Percentiles rank a stretch among this genome's conserved stretches.
These are phyloP conservation scores for Tubosaeta brunneosetosa DNA, from an alignment of 768 basidiomycete species.

Conservation along the genomic window DNA sequence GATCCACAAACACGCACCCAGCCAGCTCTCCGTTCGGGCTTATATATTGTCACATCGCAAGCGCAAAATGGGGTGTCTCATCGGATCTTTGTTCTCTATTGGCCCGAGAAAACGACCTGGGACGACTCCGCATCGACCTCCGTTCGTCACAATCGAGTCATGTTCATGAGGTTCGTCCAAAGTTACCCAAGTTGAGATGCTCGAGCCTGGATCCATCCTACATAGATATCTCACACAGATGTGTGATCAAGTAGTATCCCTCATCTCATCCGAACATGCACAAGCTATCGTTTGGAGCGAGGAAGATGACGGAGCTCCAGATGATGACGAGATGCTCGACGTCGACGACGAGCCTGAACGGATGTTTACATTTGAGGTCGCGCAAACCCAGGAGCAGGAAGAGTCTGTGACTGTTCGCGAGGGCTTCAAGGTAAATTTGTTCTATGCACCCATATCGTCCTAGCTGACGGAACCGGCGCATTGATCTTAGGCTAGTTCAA, in stretches of 20 bases:
- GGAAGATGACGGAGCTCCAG: slow-evolving; percentile 21
- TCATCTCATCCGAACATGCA: slow-evolving; percentile 32
- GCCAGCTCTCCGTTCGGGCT: slow-evolving; percentile 18
- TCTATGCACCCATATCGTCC: not conserved
- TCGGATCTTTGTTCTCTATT: slow-evolving; percentile 48
- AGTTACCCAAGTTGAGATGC: not conserved
- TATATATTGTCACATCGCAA: slow-evolving; percentile 15
- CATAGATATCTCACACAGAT: slow-evolving; percentile 56
- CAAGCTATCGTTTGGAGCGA: slow-evolving; percentile 42
- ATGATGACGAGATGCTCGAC: slow-evolving; percentile 24
- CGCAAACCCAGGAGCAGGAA: slow-evolving; percentile 51
- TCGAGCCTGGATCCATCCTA: not conserved
- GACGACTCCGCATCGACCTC: slow-evolving; percentile 42
- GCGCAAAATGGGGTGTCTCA: slow-evolving; percentile 3
- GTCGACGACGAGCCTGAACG: slow-evolving; percentile 41
- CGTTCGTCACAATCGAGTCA: slow-evolving; percentile 48
- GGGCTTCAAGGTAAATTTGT: slow-evolving; percentile 41
- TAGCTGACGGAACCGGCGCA: not conserved
- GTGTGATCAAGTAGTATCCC: slow-evolving; percentile 44
- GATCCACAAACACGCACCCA: slow-evolving; percentile 2
- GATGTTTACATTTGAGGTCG: slow-evolving; percentile 50
- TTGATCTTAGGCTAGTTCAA: slow-evolving; percentile 8
- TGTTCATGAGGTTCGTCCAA: slow-evolving; percentile 52
- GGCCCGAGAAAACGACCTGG: slow-evolving; percentile 62
- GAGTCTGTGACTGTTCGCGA: slow-evolving; percentile 40